A percentile compares a stretch with the other conserved stretches of the same genome.
Conservation (phyloP, 164 flowering plant species). For the Houttuynia cordata region DNA sequence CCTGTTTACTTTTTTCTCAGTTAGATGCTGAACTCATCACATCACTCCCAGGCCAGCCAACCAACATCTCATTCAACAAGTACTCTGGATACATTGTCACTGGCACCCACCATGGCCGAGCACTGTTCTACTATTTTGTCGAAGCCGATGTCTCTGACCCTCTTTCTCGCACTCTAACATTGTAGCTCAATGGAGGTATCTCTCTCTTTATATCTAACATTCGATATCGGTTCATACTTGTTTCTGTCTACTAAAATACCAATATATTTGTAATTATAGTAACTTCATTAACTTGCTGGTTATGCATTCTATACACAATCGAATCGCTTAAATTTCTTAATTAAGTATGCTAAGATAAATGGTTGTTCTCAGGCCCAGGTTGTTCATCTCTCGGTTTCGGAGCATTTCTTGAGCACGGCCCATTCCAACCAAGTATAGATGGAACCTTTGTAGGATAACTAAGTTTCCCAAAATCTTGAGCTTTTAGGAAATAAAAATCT, state of each 20-base stretch:
- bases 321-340: background rate
- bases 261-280: no score
- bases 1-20: background rate
- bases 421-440: slow-evolving; percentile 24
- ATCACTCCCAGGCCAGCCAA: slow-evolving; percentile 29
- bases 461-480: no score
- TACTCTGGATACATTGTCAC: slow-evolving; percentile 31
- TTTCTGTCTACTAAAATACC: no score
- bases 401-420: slow-evolving; percentile 44
- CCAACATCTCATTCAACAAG: slow-evolving; percentile 21
- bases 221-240: no score
- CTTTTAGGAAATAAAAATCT: no score
- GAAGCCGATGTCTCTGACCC: slow-evolving; percentile 24
- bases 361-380: slow-evolving; percentile 24
- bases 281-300: no score
- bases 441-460: no score
- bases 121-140: slow-evolving; percentile 39
- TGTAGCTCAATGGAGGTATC: slow-evolving; percentile 47
- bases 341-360: background rate
- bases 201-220: no score
- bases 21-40: slow-evolving; percentile 14
- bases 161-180: slow-evolving; percentile 25
- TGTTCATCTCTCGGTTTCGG: slow-evolving; percentile 42
- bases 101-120: slow-evolving; percentile 24
- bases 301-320: no score